Evolutionary conservation across 1,139 yeast genomes (phyloP), one percentile per base, ranked within the genome.

Genomic region (Barnettozyma hawaiiensis): DNA sequence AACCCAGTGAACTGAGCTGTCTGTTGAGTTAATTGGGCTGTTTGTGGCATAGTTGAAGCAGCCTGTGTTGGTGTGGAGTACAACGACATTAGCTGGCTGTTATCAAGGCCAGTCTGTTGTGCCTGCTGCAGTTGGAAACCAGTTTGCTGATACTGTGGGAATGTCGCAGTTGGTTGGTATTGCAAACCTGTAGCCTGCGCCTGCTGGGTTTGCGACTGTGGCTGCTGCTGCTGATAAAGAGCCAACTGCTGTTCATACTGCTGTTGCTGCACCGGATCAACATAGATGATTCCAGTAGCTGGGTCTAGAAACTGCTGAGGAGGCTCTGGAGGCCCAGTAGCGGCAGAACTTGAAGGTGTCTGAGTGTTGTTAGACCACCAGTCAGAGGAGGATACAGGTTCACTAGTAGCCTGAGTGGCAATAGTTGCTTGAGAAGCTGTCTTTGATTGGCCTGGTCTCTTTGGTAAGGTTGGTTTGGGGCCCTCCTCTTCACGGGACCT

Each of bases 261-360:
- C 51, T 76, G 81, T 51, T 74, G 80, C 46, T 75, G 78, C 42
- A 71, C 61, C 1, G 65, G 62, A 54, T 79, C 85, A 37, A 79
- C 69, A 51, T 78, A 74, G n/a, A 78, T 60, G 43, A 71, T 71
- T 19, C 85, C 85, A 0, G 83, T 77, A 12, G 69, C 51, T 7
- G 84, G 84, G 51, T 79, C 85, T 9, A 81, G 70, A 54, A 76
- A 79, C 54, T 78, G 85, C 52, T 73, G 79, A 15, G 60, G 60
- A 10, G 60, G 58, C 40, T 53, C 57, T 20, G 50, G 46, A 7
- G 54, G 24, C 0, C 60, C 57, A 12, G 60, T 40, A n/a, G 58
- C 47, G 14, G 58, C 47, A 6, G 60, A 19, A 7, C 45, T 47
- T 12, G 55, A 32, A n/a, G 51, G 60, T 67, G 67, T 32, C 51